Conservation (phyloP, 2,329 filamentous ascomycete genomes). For the Ophiostoma angusticollis region DNA sequence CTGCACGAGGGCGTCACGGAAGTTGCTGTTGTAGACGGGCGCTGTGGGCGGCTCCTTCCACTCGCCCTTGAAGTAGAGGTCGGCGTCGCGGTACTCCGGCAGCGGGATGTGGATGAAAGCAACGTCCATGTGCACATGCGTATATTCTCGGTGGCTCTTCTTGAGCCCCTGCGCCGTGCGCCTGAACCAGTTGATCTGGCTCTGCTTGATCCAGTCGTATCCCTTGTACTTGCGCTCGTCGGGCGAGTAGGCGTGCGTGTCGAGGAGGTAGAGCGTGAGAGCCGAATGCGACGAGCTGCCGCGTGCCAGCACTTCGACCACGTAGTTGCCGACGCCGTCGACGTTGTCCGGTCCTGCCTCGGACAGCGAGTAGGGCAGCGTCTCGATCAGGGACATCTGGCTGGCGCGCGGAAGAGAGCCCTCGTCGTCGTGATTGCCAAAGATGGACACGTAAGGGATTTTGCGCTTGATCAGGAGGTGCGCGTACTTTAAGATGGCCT, state of each 20-base stretch:
- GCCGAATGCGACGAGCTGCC: conserved; percentile 74
- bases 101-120: conserved; percentile 96
- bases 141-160: conserved; percentile 69
- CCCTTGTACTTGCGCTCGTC: conserved; percentile 81
- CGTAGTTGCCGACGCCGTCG: conserved; percentile 90
- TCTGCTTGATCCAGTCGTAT: conserved; percentile 94
- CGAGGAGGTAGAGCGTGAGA: conserved; percentile 85
- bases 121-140: conserved; percentile 85
- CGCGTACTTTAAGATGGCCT: conserved; percentile 88
- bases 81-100: conserved; percentile 63
- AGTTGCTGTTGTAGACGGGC: conserved; percentile 81
- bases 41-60: conserved; percentile 80
- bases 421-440: conserved; percentile 97
- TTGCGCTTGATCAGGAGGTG: conserved; percentile 73
- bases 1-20: conserved; percentile 77
- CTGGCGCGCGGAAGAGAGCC: conserved; percentile 60
- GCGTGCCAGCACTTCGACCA: conserved; percentile 75
- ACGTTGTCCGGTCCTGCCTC: conserved; percentile 68
- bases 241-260: conserved; percentile 84
- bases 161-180: conserved; percentile 62
- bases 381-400: conserved; percentile 78
- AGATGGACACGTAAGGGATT: conserved; percentile 84
- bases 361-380: conserved; percentile 82
- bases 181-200: conserved; percentile 90
- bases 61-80: conserved; percentile 51